Evolutionary conservation across 2,329 filamentous ascomycete genomes (phyloP).

Genomic region (Fusarium floridanum): DNA sequence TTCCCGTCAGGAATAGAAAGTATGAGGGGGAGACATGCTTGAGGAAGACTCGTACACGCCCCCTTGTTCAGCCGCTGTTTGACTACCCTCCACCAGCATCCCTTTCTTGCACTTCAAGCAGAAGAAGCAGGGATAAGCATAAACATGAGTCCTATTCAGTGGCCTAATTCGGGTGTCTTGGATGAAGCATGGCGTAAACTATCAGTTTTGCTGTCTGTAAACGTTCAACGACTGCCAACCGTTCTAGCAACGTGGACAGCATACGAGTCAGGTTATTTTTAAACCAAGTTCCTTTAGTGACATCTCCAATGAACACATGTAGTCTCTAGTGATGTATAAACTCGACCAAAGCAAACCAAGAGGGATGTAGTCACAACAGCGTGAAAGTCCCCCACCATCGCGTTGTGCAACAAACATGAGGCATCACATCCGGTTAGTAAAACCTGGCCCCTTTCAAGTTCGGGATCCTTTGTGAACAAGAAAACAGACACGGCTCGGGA

Average conservation of each 20-base stretch:
- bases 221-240: constrained; percentile 5
- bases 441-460: not conserved
- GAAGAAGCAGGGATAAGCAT: constrained; percentile 4
- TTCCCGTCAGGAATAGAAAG: no score
- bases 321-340: not conserved
- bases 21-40: not conserved
- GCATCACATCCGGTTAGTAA: not conserved
- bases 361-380: constrained; percentile 22
- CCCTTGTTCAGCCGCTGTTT: constrained; percentile 1
- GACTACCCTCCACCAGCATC: not conserved
- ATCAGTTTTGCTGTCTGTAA: not conserved
- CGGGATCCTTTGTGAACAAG: not conserved
- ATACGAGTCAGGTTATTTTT: constrained; percentile 19
- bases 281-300: not conserved
- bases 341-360: not conserved
- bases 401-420: not conserved
- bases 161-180: constrained; percentile 1
- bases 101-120: not conserved
- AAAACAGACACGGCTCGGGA: not conserved
- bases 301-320: constrained; percentile 1
- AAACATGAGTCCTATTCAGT: constrained; percentile 27
- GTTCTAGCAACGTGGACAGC: constrained; percentile 8
- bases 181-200: not conserved
- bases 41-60: not conserved
- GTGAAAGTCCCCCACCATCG: not conserved